phyloP scores from a whole-genome alignment of 2,329 filamentous ascomycete species.

The Penicillium sp. region DNA sequence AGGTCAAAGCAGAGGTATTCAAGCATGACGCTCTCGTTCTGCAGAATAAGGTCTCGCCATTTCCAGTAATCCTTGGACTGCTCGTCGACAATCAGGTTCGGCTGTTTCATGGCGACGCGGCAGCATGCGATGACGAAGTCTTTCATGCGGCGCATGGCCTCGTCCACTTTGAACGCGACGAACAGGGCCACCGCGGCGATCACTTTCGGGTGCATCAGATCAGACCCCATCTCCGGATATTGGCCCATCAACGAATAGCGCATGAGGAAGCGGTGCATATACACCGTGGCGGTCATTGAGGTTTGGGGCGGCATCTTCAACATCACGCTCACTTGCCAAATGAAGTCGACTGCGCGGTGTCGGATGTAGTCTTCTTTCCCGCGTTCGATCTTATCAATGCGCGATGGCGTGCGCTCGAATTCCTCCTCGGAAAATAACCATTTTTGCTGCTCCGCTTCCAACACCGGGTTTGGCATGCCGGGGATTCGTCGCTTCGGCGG shows the following conservation, averaged over 20 bases:
- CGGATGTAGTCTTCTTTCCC: conserved; percentile 71
- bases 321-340: conserved; percentile 70
- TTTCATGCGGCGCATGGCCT: conserved; percentile 91
- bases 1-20: conserved; percentile 91
- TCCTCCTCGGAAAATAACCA: conserved; percentile 87
- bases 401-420: conserved; percentile 70
- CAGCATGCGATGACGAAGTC: conserved; percentile 89
- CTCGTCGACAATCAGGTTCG: conserved; percentile 82
- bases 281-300: conserved; percentile 81
- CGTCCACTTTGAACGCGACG: conserved; percentile 91
- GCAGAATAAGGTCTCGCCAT: conserved; percentile 88
- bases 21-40: conserved; percentile 84
- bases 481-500: conserved; percentile 26
- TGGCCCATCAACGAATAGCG: conserved; percentile 62
- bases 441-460: conserved; percentile 56
- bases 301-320: conserved; percentile 43
- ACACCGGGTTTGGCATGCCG: conserved; percentile 39
- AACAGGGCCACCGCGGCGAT: conserved; percentile 87
- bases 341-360: conserved; percentile 92
- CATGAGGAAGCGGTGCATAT: conserved; percentile 96
- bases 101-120: conserved; percentile 88
- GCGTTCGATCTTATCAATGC: conserved; percentile 68
- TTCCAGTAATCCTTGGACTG: conserved; percentile 98
- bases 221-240: conserved; percentile 55
- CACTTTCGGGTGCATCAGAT: conserved; percentile 76